Evolutionary conservation across 1,284 basidiomycete species (phyloP).

Genomic region (Schizophyllum amplum): DNA sequence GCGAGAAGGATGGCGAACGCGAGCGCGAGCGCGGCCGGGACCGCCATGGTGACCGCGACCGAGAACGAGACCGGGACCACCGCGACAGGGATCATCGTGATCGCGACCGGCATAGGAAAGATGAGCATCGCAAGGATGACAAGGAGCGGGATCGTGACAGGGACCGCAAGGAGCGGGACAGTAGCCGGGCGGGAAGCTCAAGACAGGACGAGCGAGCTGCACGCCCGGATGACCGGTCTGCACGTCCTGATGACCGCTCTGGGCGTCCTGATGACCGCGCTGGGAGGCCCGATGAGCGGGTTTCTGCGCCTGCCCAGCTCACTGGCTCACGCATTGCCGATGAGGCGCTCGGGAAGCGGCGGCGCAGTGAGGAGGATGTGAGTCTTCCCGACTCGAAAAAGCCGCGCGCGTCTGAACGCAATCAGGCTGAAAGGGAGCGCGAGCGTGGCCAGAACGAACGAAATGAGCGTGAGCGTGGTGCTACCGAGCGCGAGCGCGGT

Average conservation of each 20-base stretch:
- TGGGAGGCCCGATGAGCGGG: conserved; percentile 51
- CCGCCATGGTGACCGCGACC: conserved; percentile 21
- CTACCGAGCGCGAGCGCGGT: too few species aligned
- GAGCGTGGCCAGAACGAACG: conserved; percentile 54
- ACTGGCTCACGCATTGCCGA: conserved; percentile 27
- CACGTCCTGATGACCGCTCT: conserved; percentile 23
- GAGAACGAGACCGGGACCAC: conserved; percentile 33
- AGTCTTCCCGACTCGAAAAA: conserved; percentile 19
- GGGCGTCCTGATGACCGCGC: conserved; percentile 38
- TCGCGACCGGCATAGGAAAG: conserved; percentile 26
- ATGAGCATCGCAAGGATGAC: conserved; percentile 20
- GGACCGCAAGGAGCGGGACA: conserved; percentile 29
- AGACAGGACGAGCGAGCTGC: conserved; percentile 21
- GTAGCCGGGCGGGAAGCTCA: conserved; percentile 35
- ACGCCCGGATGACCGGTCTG: conserved; percentile 12
- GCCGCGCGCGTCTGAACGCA: conserved; percentile 12
- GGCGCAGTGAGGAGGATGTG: conserved; percentile 65
- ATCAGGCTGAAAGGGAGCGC: conserved; percentile 6
- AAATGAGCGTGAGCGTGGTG: too few species aligned
- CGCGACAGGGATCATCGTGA: conserved; percentile 27
- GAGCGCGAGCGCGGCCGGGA: conserved; percentile 34
- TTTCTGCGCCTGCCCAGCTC: too few species aligned
- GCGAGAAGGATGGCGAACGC: conserved; percentile 33
- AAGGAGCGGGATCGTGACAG: conserved; percentile 33
- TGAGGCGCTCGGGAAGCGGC: conserved; percentile 61